Evolutionary conservation across 768 basidiomycete genomes (phyloP), one percentile per base, ranked within the genome.

Genomic region (Kwoniella europaea): DNA sequence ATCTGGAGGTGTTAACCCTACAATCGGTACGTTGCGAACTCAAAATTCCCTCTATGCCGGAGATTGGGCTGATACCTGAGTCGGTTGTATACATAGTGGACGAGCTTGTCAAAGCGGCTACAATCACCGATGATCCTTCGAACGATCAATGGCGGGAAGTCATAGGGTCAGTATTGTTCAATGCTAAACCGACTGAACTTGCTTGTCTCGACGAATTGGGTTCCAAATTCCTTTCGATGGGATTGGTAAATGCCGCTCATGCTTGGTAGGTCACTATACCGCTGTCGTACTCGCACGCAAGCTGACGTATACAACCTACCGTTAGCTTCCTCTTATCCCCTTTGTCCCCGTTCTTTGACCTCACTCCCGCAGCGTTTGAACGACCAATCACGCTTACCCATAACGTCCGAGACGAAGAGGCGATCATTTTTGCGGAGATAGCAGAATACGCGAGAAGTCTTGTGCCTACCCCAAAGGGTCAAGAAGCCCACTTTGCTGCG

Each of bases 371-470:
- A 10, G 86, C 88, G 52, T 88, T 89, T 9, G 86, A 89, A 13
- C 87, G 88, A 24, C 90, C 92, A 12, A 86, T 94, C 35, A 86
- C 88, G 5, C 85, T 98, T 27, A 80, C 94, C 52, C 74, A 80
- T 56, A 76, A 81, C 44, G 42, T 67, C 2, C 43, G 63, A 29
- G 74, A 76, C 60, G 74, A 72, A 35, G 94, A 97, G 78, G 85
- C 91, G 2, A 85, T 94, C 61, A 88, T 95, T 69, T 88, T 97
- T 74, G 90, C 94, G 2, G 97, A 99, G 84, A 90, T 97, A 59
- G 85, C 90, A 15, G 97, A 99, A 85, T 98, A 93, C 82, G 95
- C 93, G 0, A 79, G 94, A 56, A 92, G 92, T 6, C 84, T 96
- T 50, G 86, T 88, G n/a, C 85, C 90, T 4, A 83, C 87, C 0